Percentiles rank a stretch among this genome's conserved stretches.
phyloP scores from a whole-genome alignment of 257 asterid genomes.

The Plantago elongata region DNA sequence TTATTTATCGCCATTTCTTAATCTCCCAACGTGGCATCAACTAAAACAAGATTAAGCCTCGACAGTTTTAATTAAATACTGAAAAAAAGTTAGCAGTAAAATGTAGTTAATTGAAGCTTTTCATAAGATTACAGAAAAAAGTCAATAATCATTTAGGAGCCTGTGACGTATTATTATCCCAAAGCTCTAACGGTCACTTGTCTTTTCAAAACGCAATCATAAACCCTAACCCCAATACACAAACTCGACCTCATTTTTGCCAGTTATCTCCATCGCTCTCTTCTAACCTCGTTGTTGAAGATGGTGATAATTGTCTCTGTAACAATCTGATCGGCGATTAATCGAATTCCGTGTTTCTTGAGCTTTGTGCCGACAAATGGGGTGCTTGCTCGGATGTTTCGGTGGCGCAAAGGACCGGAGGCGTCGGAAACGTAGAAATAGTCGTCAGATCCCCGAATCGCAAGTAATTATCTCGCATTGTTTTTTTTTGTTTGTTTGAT shows the following conservation, averaged over 20 bases:
- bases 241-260: constrained; percentile 28
- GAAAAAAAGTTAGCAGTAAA: too few species aligned
- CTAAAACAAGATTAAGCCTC: too few species aligned
- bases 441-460: constrained; percentile 48
- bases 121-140: too few species aligned
- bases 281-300: constrained; percentile 5
- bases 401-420: constrained; percentile 58
- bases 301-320: too few species aligned
- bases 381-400: constrained; percentile 86
- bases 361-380: constrained; percentile 36
- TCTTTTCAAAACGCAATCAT: constrained; percentile 10
- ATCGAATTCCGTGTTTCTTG: neutral
- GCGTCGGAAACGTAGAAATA: constrained; percentile 48
- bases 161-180: too few species aligned
- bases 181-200: constrained; percentile 49
- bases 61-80: too few species aligned
- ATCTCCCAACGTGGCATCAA: too few species aligned
- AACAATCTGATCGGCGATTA: too few species aligned
- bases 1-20: too few species aligned
- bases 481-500: constrained; percentile 13
- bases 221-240: constrained; percentile 38
- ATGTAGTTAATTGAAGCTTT: too few species aligned
- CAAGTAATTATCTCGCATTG: constrained; percentile 33
- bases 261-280: constrained; percentile 34
- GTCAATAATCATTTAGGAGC: too few species aligned